Percentiles rank a stretch among this genome's conserved stretches.
These are phyloP conservation scores for Catenaria anguillulae DNA, from an alignment of 371 early-diverging fungal species.

Conservation along the genomic window DNA sequence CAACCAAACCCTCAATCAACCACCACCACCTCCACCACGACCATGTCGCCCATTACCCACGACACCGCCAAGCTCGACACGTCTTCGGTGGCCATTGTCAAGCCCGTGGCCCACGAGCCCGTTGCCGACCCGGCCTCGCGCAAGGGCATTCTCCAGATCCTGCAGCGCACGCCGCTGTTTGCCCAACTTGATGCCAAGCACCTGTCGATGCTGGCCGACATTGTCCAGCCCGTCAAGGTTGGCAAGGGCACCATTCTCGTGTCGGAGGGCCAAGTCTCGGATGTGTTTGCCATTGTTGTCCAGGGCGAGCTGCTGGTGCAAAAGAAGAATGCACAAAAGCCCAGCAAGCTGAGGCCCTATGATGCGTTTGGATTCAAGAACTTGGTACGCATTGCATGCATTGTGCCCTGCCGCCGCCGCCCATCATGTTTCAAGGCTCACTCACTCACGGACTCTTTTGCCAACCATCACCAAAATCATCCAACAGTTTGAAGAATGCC, in stretches of 20 bases:
- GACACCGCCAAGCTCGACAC: too few relatives aligned
- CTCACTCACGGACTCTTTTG: too few relatives aligned
- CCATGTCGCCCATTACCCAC: too few relatives aligned
- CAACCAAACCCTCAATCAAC: too few relatives aligned
- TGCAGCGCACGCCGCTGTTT: not conserved
- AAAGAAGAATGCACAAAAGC: not conserved
- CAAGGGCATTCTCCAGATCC: not conserved
- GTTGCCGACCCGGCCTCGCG: not conserved
- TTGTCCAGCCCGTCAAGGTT: slow-evolving; percentile 2
- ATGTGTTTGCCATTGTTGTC: not conserved
- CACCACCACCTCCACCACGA: too few relatives aligned
- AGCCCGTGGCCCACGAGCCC: too few relatives aligned
- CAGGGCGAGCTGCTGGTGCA: not conserved
- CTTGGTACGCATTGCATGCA: not conserved
- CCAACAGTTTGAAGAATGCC: not conserved
- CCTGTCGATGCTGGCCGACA: not conserved
- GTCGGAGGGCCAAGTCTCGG: not conserved
- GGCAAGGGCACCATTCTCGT: not conserved
- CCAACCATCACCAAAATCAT: too few relatives aligned
- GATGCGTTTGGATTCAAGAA: not conserved
- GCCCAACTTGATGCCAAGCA: not conserved
- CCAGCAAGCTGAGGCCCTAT: not conserved
- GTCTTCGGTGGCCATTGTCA: too few relatives aligned
- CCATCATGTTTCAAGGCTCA: too few relatives aligned
- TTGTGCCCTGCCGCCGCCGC: too few relatives aligned